Percentiles rank a stretch among this genome's conserved stretches.
These are phyloP conservation scores for Euphorbia pulcherrima DNA, from an alignment of 345 rosid species.

Conservation along the genomic window DNA sequence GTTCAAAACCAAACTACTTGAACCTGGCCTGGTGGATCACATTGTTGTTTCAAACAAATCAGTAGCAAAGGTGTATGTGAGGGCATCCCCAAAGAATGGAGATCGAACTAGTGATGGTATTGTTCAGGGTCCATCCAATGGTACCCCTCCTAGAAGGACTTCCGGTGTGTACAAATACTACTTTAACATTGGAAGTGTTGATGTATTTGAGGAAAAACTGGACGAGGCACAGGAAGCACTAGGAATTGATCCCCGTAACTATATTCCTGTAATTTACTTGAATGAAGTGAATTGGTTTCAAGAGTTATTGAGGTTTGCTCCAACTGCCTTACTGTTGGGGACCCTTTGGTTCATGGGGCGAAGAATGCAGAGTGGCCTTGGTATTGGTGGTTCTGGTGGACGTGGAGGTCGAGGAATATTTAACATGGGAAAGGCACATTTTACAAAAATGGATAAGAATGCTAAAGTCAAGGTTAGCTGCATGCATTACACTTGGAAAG, in stretches of 20 bases:
- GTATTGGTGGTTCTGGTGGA: constrained; percentile 83
- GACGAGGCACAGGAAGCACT: constrained; percentile 88
- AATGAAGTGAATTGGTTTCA: constrained; percentile 75
- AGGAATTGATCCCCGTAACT: constrained; percentile 72
- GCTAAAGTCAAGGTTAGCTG: constrained; percentile 75
- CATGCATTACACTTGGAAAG: constrained; percentile 1
- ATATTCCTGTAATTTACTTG: constrained; percentile 67
- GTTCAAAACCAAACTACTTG: constrained; percentile 90
- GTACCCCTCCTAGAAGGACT: constrained; percentile 37
- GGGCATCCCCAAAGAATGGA: constrained; percentile 41
- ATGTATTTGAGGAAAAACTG: constrained; percentile 86
- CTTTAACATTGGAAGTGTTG: constrained; percentile 87
- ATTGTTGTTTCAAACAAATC: constrained; percentile 83
- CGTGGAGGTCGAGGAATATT: constrained; percentile 83
- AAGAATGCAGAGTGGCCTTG: constrained; percentile 79
- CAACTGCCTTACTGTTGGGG: constrained; percentile 68
- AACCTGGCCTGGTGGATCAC: constrained; percentile 89
- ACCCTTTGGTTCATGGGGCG: constrained; percentile 60
- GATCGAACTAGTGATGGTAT: constrained; percentile 33
- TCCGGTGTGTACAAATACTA: constrained; percentile 67
- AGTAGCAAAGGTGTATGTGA: constrained; percentile 85
- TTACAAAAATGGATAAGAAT: constrained; percentile 81
- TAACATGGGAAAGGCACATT: constrained; percentile 87
- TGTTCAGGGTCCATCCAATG: constrained; percentile 35
- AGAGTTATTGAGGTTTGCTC: constrained; percentile 80